Percentiles rank a stretch among this genome's conserved stretches.
Evolutionary conservation across 805 yeast genomes (phyloP).

Genomic region (Wickerhamomyces chambardii): DNA sequence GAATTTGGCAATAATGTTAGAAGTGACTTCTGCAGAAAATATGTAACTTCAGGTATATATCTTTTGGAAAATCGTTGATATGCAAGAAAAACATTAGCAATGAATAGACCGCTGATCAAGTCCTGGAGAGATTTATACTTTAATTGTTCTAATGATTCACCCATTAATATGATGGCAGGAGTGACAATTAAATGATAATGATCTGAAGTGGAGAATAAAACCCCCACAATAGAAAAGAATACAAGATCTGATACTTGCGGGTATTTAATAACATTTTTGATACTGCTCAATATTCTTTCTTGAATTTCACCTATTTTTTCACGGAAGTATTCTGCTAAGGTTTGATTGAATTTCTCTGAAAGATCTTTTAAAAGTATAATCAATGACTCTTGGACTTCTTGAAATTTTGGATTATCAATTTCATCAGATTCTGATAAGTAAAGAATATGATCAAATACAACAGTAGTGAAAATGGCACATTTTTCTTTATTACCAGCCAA

Average conservation of each 20-base stretch:
- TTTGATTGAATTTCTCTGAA: conserved; percentile 56
- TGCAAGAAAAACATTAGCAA: conserved; percentile 54
- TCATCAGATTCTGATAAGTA: conserved; percentile 32
- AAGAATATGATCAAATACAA: conserved; percentile 55
- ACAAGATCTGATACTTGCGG: conserved; percentile 48
- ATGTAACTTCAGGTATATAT: conserved; percentile 68
- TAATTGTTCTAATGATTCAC: conserved; percentile 55
- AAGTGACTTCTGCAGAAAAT: conserved; percentile 46
- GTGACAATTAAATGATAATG: conserved; percentile 89
- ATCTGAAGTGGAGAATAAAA: conserved; percentile 87
- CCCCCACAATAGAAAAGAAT: conserved; percentile 64
- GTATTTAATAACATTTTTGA: conserved; percentile 21
- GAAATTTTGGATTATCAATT: conserved; percentile 25
- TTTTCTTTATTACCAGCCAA: conserved; percentile 78
- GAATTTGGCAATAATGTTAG: conserved; percentile 33
- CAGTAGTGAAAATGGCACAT: conserved; percentile 51
- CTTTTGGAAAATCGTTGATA: conserved; percentile 81
- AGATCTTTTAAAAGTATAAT: conserved; percentile 41
- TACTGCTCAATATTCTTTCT: conserved; percentile 29
- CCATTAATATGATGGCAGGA: conserved; percentile 67
- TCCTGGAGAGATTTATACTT: conserved; percentile 28
- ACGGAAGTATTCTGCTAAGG: conserved; percentile 56
- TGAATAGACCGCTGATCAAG: conserved; percentile 51
- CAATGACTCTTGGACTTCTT: conserved; percentile 31
- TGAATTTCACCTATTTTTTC: conserved; percentile 46